Evolutionary conservation across 1,284 basidiomycete genomes (phyloP).

Genomic region (Heterobasidion parviporum): DNA sequence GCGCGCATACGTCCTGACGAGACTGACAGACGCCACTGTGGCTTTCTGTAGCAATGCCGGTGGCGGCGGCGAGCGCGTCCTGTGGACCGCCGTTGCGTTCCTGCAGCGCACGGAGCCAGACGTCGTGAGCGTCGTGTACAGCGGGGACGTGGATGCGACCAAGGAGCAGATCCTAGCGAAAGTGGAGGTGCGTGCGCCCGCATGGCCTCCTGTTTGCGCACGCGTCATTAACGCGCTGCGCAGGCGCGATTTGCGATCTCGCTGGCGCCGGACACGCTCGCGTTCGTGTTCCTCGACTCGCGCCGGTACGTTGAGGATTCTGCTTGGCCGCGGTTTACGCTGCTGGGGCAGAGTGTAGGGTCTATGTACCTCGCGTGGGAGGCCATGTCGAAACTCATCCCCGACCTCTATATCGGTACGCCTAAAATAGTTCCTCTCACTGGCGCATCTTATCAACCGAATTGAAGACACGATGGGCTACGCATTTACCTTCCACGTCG

Average conservation of each 20-base stretch:
- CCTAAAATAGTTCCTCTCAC: background rate
- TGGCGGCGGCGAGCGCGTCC: conserved; percentile 92
- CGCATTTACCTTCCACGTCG: conserved; percentile 84
- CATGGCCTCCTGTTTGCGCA: background rate
- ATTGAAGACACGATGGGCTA: conserved; percentile 95
- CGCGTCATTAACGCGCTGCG: background rate
- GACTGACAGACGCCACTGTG: conserved; percentile 27
- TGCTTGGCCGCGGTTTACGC: conserved; percentile 83
- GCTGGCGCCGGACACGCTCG: conserved; percentile 55
- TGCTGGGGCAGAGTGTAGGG: conserved; percentile 87
- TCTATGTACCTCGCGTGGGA: conserved; percentile 81
- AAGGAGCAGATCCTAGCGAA: conserved; percentile 81
- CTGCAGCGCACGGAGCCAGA: conserved; percentile 70
- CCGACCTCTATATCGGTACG: conserved; percentile 86
- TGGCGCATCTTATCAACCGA: background rate
- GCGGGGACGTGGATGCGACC: conserved; percentile 74
- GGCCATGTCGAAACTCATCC: conserved; percentile 66
- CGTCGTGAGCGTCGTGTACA: conserved; percentile 82
- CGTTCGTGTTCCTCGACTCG: conserved; percentile 73
- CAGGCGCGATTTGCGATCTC: conserved; percentile 81
- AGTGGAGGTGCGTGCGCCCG: conserved; percentile 54
- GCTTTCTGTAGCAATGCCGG: conserved; percentile 76
- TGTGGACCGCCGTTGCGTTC: conserved; percentile 86
- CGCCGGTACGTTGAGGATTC: conserved; percentile 75
- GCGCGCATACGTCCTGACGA: conserved; percentile 11